These are phyloP conservation scores for Neurospora sp. DNA, from an alignment of 495 filamentous ascomycete species.

Conservation along the genomic window DNA sequence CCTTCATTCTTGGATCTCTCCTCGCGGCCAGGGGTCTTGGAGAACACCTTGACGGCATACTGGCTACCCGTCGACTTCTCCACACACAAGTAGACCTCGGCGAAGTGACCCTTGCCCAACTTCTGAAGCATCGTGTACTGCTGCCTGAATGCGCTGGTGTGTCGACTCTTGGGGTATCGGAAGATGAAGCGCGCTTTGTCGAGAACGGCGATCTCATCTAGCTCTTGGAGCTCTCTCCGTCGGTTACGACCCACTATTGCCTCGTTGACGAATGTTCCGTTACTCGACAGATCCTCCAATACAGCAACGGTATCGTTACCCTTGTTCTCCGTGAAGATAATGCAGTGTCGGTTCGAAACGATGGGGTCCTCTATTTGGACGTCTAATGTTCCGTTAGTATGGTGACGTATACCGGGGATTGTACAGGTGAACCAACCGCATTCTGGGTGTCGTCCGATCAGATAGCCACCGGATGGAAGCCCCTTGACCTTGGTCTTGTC, in stretches of 20 bases:
- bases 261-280: slow-evolving; percentile 94
- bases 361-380: slow-evolving; percentile 66
- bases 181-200: slow-evolving; percentile 81
- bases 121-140: slow-evolving; percentile 78
- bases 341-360: slow-evolving; percentile 91
- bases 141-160: slow-evolving; percentile 68
- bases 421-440: slow-evolving; percentile 55
- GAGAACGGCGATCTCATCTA: slow-evolving; percentile 81
- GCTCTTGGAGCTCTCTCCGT: slow-evolving; percentile 72
- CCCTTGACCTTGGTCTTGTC: slow-evolving; percentile 47
- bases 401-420: background rate
- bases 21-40: slow-evolving; percentile 64
- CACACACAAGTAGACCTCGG: slow-evolving; percentile 83
- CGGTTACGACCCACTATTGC: slow-evolving; percentile 86
- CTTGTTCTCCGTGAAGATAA: slow-evolving; percentile 81
- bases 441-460: slow-evolving; percentile 87
- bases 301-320: slow-evolving; percentile 70
- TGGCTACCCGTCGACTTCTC: slow-evolving; percentile 73
- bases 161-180: slow-evolving; percentile 68
- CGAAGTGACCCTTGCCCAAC: slow-evolving; percentile 94
- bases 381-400: slow-evolving; percentile 43
- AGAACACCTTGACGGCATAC: slow-evolving; percentile 92
- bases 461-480: slow-evolving; percentile 68
- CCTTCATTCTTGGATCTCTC: slow-evolving; percentile 75
- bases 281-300: slow-evolving; percentile 87